phyloP scores from a whole-genome alignment of 1,139 yeast genomes.

The Sugiyamaella xylanicola region DNA sequence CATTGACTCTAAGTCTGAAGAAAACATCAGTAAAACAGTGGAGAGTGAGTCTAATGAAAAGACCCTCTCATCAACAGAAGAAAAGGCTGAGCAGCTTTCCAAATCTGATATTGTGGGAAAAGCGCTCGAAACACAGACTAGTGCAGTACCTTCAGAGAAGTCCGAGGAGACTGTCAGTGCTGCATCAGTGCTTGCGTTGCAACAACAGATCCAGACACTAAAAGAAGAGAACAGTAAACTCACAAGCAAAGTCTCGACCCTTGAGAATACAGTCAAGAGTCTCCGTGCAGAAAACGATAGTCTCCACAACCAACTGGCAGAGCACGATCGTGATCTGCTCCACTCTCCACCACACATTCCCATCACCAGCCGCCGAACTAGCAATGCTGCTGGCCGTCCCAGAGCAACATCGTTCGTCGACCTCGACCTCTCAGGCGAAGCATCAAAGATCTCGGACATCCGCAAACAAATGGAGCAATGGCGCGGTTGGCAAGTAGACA shows the following conservation, averaged over 20 bases:
- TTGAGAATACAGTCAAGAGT: background rate
- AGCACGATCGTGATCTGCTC: conserved; percentile 20
- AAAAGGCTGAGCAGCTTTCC: no score
- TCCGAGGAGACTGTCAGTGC: no score
- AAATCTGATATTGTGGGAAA: no score
- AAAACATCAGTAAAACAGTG: background rate
- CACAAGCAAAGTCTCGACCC: background rate
- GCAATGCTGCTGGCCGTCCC: conserved; percentile 12
- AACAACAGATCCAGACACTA: background rate
- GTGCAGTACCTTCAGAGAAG: no score
- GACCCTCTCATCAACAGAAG: no score
- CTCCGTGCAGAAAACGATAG: conserved; percentile 8
- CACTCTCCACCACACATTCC: conserved; percentile 13
- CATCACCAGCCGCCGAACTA: background rate
- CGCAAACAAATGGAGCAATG: conserved; percentile 54
- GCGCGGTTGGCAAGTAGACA: conserved; percentile 86
- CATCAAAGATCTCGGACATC: conserved; percentile 35
- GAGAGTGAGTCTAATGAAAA: no score
- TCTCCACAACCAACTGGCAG: conserved; percentile 17
- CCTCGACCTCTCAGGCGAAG: conserved; percentile 42
- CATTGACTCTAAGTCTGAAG: no score
- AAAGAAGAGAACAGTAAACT: conserved; percentile 6
- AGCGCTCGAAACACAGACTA: no score
- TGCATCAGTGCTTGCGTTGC: background rate
- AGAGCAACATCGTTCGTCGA: conserved; percentile 39